Conservation (phyloP, 2,329 filamentous ascomycete species). For the Alternaria arborescens region DNA sequence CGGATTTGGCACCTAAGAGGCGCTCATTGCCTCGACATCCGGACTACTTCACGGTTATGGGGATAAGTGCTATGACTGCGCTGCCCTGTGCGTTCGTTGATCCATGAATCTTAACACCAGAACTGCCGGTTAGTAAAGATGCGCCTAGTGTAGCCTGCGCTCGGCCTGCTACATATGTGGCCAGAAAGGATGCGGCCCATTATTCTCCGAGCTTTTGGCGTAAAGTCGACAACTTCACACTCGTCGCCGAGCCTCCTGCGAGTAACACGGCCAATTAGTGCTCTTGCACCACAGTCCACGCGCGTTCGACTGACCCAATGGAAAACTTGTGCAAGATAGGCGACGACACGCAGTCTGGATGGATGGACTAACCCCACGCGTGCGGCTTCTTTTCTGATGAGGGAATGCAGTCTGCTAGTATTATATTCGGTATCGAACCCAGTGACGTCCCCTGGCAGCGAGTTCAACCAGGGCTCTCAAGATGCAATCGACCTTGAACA, state of each 20-base stretch:
- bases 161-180: slow-evolving; percentile 3
- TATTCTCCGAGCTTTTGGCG: slow-evolving; percentile 3
- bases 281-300: background rate
- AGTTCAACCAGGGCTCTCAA: background rate
- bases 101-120: background rate
- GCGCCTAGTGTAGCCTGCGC: slow-evolving; percentile 1
- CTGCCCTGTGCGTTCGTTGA: slow-evolving; percentile 5
- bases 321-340: slow-evolving; percentile 3
- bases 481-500: background rate
- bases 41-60: background rate
- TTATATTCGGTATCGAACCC: background rate
- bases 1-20: background rate
- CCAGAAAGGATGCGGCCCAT: background rate
- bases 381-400: background rate
- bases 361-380: slow-evolving; percentile 5
- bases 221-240: background rate
- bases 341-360: slow-evolving; percentile 4
- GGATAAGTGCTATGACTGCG: background rate
- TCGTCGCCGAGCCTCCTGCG: background rate
- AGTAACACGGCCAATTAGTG: background rate
- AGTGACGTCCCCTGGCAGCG: background rate
- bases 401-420: background rate
- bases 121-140: background rate
- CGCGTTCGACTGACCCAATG: background rate
- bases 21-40: background rate